Evolutionary conservation across 1,284 basidiomycete species (phyloP).

Genomic region (Trichosporon ovoides): DNA sequence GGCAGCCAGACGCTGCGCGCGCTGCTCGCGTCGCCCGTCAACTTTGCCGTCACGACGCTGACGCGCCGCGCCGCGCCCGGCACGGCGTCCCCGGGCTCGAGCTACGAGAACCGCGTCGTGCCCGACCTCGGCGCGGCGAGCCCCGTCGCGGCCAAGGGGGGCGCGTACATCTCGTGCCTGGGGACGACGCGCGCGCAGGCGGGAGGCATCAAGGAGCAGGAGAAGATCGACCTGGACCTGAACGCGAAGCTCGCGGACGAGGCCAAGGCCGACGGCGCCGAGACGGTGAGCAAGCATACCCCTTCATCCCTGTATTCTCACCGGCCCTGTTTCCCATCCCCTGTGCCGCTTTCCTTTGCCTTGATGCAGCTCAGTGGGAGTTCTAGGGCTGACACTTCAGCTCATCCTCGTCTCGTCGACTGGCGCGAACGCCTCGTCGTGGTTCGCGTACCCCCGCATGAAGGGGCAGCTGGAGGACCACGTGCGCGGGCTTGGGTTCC

Average conservation of each 20-base stretch:
- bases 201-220: constrained; percentile 31
- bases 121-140: constrained; percentile 22
- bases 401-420: constrained; percentile 41
- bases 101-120: constrained; percentile 27
- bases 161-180: constrained; percentile 36
- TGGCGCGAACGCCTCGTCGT: constrained; percentile 24
- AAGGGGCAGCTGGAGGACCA: constrained; percentile 45
- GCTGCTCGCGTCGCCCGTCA: constrained; percentile 28
- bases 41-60: constrained; percentile 38
- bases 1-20: constrained; percentile 30
- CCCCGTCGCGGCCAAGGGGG: constrained; percentile 19
- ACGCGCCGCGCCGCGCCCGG: constrained; percentile 30
- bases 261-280: constrained; percentile 40
- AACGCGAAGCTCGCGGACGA: constrained; percentile 39
- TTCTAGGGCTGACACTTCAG: too few relatives aligned
- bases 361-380: neutral
- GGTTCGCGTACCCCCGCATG: constrained; percentile 35
- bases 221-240: constrained; percentile 38
- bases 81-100: constrained; percentile 17
- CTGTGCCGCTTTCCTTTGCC: too few relatives aligned
- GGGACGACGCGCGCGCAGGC: constrained; percentile 42
- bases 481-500: constrained; percentile 36
- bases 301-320: neutral
- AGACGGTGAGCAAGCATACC: constrained; percentile 31
- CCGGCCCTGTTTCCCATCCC: neutral